A percentile compares a stretch with the other conserved stretches of the same genome.
Conservation (phyloP, 73 alveolate species). For the Paramecium sonneborni region DNA sequence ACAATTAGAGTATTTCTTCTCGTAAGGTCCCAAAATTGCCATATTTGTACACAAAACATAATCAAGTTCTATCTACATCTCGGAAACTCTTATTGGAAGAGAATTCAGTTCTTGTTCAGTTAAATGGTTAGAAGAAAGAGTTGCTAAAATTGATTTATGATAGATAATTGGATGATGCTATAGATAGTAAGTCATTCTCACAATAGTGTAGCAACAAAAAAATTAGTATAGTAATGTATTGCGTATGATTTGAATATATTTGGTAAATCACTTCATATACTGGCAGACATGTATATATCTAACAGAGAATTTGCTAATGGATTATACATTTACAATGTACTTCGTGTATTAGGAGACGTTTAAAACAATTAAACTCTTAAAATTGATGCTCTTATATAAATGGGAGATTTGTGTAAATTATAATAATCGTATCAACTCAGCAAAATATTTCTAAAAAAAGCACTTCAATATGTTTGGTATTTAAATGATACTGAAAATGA, state of each 20-base stretch:
- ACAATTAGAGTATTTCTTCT: slow-evolving; percentile 7
- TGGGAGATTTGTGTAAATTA: slow-evolving; percentile 48
- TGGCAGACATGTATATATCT: slow-evolving; percentile 13
- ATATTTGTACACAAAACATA: neutral
- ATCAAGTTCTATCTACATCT: neutral
- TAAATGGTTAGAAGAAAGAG: neutral
- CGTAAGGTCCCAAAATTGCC: neutral
- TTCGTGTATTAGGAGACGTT: slow-evolving; percentile 2
- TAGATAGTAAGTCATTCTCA: neutral
- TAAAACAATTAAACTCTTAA: neutral
- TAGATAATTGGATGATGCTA: slow-evolving; percentile 7
- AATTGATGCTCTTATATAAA: neutral
- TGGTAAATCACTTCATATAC: neutral
- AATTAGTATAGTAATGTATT: neutral
- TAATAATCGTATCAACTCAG: neutral
- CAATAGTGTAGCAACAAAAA: neutral
- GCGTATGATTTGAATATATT: slow-evolving; percentile 18
- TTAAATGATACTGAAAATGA: slow-evolving; percentile 10
- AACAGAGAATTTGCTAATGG: slow-evolving; percentile 35
- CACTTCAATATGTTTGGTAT: slow-evolving; percentile 43
- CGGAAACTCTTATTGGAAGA: neutral
- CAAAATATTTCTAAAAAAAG: slow-evolving; percentile 41
- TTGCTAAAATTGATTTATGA: neutral
- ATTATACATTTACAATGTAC: neutral
- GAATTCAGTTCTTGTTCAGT: neutral